These are phyloP conservation scores for Trametes pubescens DNA, from an alignment of 1,284 basidiomycete genomes.

Conservation along the genomic window DNA sequence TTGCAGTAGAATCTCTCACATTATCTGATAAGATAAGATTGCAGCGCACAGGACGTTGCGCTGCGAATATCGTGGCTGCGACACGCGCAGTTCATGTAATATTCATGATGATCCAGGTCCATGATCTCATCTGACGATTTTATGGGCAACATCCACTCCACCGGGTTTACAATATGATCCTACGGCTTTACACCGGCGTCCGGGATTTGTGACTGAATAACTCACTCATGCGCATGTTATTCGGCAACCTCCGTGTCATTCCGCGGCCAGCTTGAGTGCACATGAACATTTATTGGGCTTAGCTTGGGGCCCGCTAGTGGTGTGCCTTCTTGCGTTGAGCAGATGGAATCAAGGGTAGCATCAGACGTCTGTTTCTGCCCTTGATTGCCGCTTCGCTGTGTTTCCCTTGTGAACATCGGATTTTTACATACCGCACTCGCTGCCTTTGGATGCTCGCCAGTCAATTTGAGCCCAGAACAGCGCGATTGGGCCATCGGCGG, in stretches of 20 bases:
- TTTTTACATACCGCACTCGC: background rate
- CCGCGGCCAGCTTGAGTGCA: background rate
- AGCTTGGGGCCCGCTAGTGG: background rate
- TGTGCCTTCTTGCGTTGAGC: background rate
- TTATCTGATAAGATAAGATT: constrained; percentile 23
- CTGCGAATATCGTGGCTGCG: too few relatives aligned
- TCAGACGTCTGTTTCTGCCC: constrained; percentile 5
- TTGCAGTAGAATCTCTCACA: constrained; percentile 3
- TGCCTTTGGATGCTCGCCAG: background rate
- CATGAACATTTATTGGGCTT: background rate
- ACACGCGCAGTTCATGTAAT: background rate
- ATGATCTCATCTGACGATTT: background rate
- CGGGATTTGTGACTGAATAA: background rate
- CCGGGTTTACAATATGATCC: constrained; percentile 13
- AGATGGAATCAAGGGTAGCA: background rate
- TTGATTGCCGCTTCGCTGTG: background rate
- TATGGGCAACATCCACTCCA: constrained; percentile 11
- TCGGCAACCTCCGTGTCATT: background rate
- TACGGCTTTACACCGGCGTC: constrained; percentile 1
- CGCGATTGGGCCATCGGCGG: constrained; percentile 4
- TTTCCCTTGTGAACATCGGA: background rate
- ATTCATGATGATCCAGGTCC: background rate
- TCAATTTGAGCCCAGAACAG: background rate
- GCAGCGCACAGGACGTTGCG: background rate
- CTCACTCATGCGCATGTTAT: background rate